phyloP scores from a whole-genome alignment of 306 rosid genomes.

The Vigna mungo region DNA sequence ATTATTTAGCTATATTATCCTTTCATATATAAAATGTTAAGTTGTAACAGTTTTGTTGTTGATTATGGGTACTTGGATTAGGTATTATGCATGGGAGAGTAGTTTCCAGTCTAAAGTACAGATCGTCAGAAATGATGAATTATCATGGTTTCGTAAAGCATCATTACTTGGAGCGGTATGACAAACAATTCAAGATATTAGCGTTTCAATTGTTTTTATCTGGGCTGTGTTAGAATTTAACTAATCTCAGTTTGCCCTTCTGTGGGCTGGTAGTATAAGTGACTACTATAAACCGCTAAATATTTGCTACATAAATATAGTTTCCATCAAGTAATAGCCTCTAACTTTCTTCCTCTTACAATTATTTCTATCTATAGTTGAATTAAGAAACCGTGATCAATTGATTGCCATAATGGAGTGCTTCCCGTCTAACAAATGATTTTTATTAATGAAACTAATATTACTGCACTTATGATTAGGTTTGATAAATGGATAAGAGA shows the following conservation, averaged over 20 bases:
- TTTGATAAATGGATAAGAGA: constrained; percentile 14
- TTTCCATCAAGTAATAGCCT: not conserved
- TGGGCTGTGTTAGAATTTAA: constrained; percentile 24
- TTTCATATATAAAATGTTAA: not conserved
- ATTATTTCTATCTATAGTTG: not conserved
- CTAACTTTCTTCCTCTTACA: not conserved
- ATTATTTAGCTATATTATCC: constrained; percentile 3
- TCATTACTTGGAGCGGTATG: constrained; percentile 90
- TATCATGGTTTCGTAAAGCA: constrained; percentile 87
- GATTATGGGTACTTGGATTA: constrained; percentile 56
- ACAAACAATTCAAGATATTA: constrained; percentile 30
- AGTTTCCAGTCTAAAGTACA: constrained; percentile 89
- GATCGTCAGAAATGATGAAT: constrained; percentile 72
- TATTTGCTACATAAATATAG: constrained; percentile 14
- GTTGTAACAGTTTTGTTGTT: constrained; percentile 42
- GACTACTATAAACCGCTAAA: not conserved
- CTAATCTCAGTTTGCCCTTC: constrained; percentile 17
- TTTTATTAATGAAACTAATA: constrained; percentile 13
- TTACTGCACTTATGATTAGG: not conserved
- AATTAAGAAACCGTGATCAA: not conserved
- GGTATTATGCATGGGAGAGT: constrained; percentile 98
- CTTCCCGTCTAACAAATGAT: constrained; percentile 11
- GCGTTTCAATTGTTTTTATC: constrained; percentile 18
- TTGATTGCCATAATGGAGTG: constrained; percentile 9
- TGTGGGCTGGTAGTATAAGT: constrained; percentile 9